phyloP scores from a whole-genome alignment of 1,284 basidiomycete species.

The Cryptococcus sp. region DNA sequence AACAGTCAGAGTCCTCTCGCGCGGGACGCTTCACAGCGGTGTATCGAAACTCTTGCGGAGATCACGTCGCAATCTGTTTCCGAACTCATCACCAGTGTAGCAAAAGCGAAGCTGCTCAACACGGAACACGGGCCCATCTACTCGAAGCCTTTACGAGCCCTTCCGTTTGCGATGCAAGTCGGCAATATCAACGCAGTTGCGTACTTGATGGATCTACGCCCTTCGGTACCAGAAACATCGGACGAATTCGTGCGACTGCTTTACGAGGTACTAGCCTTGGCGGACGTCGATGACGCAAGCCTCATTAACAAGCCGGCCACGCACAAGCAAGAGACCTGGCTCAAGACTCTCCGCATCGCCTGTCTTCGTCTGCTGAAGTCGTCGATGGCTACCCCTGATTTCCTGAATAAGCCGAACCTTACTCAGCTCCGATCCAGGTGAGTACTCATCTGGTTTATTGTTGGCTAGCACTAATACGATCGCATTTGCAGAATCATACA shows the following conservation, averaged over 20 bases:
- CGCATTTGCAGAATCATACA: slow-evolving; percentile 70
- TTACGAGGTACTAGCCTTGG: slow-evolving; percentile 91
- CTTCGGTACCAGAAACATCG: slow-evolving; percentile 83
- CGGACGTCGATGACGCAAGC: slow-evolving; percentile 89
- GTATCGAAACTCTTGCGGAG: slow-evolving; percentile 77
- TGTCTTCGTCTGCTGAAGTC: slow-evolving; percentile 92
- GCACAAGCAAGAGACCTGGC: slow-evolving; percentile 78
- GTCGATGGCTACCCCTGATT: slow-evolving; percentile 92
- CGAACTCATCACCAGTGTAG: slow-evolving; percentile 74
- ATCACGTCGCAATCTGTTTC: slow-evolving; percentile 71
- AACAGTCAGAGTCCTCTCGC: slow-evolving; percentile 85
- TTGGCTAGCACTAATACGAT: slow-evolving; percentile 8
- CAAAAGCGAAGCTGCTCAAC: slow-evolving; percentile 82
- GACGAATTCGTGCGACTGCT: slow-evolving; percentile 90
- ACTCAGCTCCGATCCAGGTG: slow-evolving; percentile 74
- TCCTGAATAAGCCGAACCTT: slow-evolving; percentile 77
- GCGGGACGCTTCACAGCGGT: slow-evolving; percentile 78
- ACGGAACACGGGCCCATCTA: slow-evolving; percentile 68
- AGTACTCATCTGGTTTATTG: slow-evolving; percentile 17
- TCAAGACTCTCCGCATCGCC: slow-evolving; percentile 90
- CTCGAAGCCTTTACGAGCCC: slow-evolving; percentile 92
- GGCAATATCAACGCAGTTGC: slow-evolving; percentile 98
- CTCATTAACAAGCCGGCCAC: slow-evolving; percentile 73
- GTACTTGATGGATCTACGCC: slow-evolving; percentile 81
- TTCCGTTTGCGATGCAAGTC: slow-evolving; percentile 95